Conservation (phyloP, 148 eudicot genomes). For the Selenicereus undatus region DNA sequence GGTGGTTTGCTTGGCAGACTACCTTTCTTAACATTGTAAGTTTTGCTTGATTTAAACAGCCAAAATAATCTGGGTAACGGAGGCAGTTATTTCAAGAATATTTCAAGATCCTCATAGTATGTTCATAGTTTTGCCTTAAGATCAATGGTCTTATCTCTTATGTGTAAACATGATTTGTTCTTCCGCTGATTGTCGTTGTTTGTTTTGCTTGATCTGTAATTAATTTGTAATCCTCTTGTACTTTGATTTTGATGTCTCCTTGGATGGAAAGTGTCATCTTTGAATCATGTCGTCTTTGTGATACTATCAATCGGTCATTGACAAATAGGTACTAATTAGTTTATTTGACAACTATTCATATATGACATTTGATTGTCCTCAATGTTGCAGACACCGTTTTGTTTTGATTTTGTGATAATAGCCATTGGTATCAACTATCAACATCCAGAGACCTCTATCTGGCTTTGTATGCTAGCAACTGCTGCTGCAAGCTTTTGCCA, state of each 20-base stretch:
- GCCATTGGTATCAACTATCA: neutral
- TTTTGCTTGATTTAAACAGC: neutral
- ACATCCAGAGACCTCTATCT: conserved; percentile 3
- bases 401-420: neutral
- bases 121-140: neutral
- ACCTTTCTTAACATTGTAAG: neutral
- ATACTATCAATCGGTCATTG: neutral
- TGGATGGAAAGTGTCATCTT: neutral
- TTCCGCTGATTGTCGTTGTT: neutral
- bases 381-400: conserved; percentile 15
- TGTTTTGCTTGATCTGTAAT: neutral
- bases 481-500: neutral
- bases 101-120: neutral
- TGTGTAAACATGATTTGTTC: neutral
- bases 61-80: neutral
- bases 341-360: neutral
- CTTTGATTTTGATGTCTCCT: neutral
- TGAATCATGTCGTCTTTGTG: neutral
- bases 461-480: neutral
- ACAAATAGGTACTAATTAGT: neutral
- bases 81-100: neutral
- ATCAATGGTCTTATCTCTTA: neutral
- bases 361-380: neutral
- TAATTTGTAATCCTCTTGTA: neutral
- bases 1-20: neutral